Evolutionary conservation across 352 stramenopile species (phyloP), one percentile per base, ranked within the genome.

Genomic region (Phytophthora macrochlamydospora): DNA sequence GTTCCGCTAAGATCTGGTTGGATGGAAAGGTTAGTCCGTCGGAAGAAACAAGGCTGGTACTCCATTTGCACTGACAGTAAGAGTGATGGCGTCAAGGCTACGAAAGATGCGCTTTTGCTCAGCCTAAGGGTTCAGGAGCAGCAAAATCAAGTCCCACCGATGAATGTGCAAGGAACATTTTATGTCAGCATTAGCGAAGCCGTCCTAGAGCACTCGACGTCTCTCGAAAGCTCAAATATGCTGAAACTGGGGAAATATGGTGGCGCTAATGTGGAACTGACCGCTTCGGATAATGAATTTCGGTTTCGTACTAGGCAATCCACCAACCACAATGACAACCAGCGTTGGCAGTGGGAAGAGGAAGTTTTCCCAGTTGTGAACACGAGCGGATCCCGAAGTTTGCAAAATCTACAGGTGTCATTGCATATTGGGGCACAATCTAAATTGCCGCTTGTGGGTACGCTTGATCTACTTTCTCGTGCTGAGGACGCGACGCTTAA

Each of bases 1-100:
- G 38, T 83, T 49, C 69, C 72, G 31, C 56, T 83, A 5, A 56
- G 67, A 12, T 69, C 56, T 8, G 70, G 63, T 46, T 83, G 75
- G 75, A 67, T 44, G 59, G 50, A 65, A 48, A 46, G 18, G 11
- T 54, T 64, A 29, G 49, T 62, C 31, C 51, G 35, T 48, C 32
- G 28, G 13, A 65, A 64, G 40, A 61, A 63, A n/a, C 50, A 42
- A 32, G n/a, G 57, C 28, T 61, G 57, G 51, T 66, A 38, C 59
- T 40, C 59, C 18, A 37, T 59, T 56, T 61, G 61, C 12, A 49
- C 51, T 14, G 48, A 64, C 2, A n/a, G n/a, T 8, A 42, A 29
- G 5, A 44, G 28, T 44, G 43, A 12, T 30, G 48, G 38, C 44
- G 54, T 50, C 11, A 56, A 30, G 18, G 14, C 37, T 2, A 66